These are phyloP conservation scores for Oryza brachyantha DNA, from an alignment of 176 grass and related monocot species.

Conservation along the genomic window DNA sequence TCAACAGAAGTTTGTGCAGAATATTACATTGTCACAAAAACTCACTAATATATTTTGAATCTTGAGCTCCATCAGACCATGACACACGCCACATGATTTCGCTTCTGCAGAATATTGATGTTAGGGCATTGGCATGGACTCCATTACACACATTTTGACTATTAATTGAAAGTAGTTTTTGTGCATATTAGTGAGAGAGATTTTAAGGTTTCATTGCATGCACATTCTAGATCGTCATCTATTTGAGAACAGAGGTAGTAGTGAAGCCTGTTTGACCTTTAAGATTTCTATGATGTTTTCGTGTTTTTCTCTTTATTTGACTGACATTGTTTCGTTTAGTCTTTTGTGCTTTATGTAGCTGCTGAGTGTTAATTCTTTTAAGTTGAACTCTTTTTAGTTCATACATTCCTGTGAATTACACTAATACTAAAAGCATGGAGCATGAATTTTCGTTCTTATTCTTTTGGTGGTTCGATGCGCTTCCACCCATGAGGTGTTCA, in stretches of 20 bases:
- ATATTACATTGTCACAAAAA: no score
- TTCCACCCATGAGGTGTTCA: background rate
- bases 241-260: no score
- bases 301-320: constrained; percentile 7
- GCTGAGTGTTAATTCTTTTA: constrained; percentile 15
- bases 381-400: background rate
- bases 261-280: background rate
- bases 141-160: background rate
- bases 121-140: background rate
- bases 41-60: background rate
- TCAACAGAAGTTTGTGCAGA: background rate
- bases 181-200: background rate
- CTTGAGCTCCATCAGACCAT: background rate
- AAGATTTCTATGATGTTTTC: constrained; percentile 6
- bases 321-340: background rate
- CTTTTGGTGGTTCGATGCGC: background rate
- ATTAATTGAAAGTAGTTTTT: background rate
- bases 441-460: no score
- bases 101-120: constrained; percentile 3
- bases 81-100: background rate
- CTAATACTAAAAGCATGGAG: no score
- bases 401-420: no score
- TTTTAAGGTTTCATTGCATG: background rate
- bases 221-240: no score
- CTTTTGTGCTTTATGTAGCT: background rate